Conservation (phyloP, 306 rosid genomes). For the barrel medic (Medicago truncatula) region MtrunA17r5.0-ANR NC_053048.1:31920501-31921000, state of each 20-base stretch:
- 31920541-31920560: too few relatives aligned
- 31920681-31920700: background rate
- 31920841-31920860: background rate
- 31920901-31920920: background rate
- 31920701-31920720: background rate
- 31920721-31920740: conserved; percentile 12
- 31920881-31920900: background rate
- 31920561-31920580: background rate
- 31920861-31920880: background rate
- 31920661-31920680: background rate
- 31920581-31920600: background rate
- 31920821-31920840: background rate
- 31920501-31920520: background rate
- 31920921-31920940: conserved; percentile 77
- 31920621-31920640: background rate
- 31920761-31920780: background rate
- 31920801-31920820: background rate
- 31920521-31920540: background rate
- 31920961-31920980: conserved; percentile 86
- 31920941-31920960: conserved; percentile 72
- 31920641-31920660: too few relatives aligned
- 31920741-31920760: background rate
- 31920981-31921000: conserved; percentile 73
- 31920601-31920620: background rate
- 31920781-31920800: background rate